Conservation (phyloP, 2,329 filamentous ascomycete genomes). For the Botrytis medusae region DNA sequence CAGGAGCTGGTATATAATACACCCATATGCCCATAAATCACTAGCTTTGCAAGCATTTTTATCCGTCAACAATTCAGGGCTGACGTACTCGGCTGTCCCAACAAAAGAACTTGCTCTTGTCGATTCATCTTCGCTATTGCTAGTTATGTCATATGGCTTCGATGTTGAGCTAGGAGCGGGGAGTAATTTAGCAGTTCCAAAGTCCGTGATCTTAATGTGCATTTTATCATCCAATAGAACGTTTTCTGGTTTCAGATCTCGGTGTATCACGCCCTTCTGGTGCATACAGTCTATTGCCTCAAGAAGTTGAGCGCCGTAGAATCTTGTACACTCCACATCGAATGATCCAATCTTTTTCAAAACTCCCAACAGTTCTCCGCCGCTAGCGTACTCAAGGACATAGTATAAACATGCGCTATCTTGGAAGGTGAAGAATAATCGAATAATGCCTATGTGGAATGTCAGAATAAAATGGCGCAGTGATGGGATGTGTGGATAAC, state of each 20-base stretch:
- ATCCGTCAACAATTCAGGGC: constrained; percentile 91
- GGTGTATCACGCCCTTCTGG: constrained; percentile 89
- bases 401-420: constrained; percentile 96
- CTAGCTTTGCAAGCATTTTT: constrained; percentile 98
- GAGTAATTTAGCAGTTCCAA: constrained; percentile 94
- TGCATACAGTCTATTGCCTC: constrained; percentile 99
- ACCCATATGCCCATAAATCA: constrained; percentile 97
- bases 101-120: constrained; percentile 90
- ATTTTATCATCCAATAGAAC: constrained; percentile 92
- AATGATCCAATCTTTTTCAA: constrained; percentile 94
- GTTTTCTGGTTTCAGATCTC: constrained; percentile 95
- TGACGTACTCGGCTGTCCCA: constrained; percentile 96
- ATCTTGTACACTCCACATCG: constrained; percentile 88
- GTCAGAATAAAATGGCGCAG: background rate
- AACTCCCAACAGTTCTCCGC: constrained; percentile 87
- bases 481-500: background rate
- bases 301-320: constrained; percentile 93
- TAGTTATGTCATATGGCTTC: constrained; percentile 43
- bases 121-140: constrained; percentile 52
- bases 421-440: constrained; percentile 97
- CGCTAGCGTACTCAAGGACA: constrained; percentile 88
- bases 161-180: constrained; percentile 49
- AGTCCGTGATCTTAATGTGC: constrained; percentile 98
- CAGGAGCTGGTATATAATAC: constrained; percentile 93
- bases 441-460: constrained; percentile 64